Conservation (phyloP, 345 rosid species). For the Viola odorata region DNA sequence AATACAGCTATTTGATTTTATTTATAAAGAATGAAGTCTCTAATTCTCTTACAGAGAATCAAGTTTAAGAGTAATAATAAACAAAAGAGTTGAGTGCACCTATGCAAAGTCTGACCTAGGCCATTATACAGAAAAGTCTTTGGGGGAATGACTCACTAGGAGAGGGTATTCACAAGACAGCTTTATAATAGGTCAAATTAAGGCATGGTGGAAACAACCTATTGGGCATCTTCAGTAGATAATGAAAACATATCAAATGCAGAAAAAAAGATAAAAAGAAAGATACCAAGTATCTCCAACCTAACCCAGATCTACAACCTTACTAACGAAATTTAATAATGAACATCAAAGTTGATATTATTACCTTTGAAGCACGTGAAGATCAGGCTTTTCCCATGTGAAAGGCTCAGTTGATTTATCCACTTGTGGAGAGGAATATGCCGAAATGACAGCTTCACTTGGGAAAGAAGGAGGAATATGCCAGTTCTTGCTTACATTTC, state of each 20-base stretch:
- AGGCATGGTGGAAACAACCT: too few species aligned
- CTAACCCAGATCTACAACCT: neutral
- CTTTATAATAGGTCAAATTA: too few species aligned
- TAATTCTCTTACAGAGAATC: neutral
- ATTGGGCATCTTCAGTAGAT: too few species aligned
- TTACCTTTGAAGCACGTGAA: conserved; percentile 67
- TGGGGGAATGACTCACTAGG: too few species aligned
- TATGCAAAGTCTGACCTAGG: neutral
- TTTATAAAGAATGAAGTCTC: neutral
- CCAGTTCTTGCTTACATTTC: conserved; percentile 99
- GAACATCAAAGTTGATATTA: conserved; percentile 11
- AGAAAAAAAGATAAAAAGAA: neutral
- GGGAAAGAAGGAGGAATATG: conserved; percentile 86
- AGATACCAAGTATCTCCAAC: neutral
- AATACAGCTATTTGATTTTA: neutral
- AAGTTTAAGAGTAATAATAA: neutral
- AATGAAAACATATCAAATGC: neutral
- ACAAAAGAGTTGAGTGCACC: neutral
- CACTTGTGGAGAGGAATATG: conserved; percentile 81
- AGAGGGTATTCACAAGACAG: too few species aligned
- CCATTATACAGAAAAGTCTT: too few species aligned
- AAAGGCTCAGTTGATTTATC: conserved; percentile 84
- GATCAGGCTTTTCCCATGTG: conserved; percentile 94
- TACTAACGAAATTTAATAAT: neutral
- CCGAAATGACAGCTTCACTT: conserved; percentile 76